Evolutionary conservation across 106 monocot genomes (phyloP).

Genomic region (Alisma plantagoaquatica): DNA sequence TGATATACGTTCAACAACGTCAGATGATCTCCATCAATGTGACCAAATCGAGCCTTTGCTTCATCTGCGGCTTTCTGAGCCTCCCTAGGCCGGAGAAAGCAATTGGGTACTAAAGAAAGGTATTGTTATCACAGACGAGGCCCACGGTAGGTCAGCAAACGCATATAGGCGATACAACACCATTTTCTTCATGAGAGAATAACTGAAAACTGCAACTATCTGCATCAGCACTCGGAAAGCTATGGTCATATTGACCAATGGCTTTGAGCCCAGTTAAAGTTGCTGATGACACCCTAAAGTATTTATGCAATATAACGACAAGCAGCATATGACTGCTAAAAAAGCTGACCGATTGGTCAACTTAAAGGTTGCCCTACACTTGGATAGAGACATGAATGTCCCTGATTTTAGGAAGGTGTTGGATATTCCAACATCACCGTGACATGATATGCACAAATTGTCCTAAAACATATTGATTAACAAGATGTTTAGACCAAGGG

Average conservation of each 20-base stretch:
- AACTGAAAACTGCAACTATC: conserved; percentile 34
- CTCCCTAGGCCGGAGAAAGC: conserved; percentile 39
- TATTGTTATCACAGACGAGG: conserved; percentile 25
- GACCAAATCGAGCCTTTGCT: conserved; percentile 25
- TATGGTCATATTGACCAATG: conserved; percentile 15
- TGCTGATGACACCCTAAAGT: conserved; percentile 20
- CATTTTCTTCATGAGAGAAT: conserved; percentile 32
- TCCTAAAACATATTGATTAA: too few relatives aligned
- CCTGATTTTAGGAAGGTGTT: too few relatives aligned
- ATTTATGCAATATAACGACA: too few relatives aligned
- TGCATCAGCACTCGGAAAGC: conserved; percentile 19
- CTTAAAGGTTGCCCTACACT: too few relatives aligned
- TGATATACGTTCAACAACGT: conserved; percentile 36
- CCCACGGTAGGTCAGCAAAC: conserved; percentile 27
- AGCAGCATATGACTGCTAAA: too few relatives aligned
- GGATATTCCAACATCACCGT: too few relatives aligned
- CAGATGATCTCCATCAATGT: conserved; percentile 38
- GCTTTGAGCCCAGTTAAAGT: conserved; percentile 9
- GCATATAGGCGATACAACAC: conserved; percentile 9
- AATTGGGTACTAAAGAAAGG: conserved; percentile 36
- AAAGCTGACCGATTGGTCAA: too few relatives aligned
- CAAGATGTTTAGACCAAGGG: too few relatives aligned
- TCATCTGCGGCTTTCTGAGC: conserved; percentile 43
- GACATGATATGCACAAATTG: too few relatives aligned
- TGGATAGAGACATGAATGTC: too few relatives aligned